These are phyloP conservation scores for Xylaria sp. DNA, from an alignment of 2,329 filamentous ascomycete species.

Conservation along the genomic window DNA sequence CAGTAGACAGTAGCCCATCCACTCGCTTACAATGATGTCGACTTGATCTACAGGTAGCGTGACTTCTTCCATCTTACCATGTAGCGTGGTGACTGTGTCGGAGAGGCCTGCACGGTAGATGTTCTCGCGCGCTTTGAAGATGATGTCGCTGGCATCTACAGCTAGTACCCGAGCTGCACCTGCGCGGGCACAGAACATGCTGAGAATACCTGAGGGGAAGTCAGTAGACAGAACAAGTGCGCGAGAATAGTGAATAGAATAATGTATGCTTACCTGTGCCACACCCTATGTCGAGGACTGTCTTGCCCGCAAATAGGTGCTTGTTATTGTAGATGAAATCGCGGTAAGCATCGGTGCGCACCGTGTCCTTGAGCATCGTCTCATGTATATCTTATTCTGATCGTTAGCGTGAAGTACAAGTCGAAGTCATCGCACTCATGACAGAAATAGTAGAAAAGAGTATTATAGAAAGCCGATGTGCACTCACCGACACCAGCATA, in stretches of 20 bases:
- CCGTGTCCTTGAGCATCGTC: constrained; percentile 90
- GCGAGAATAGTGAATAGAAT: constrained; percentile 8
- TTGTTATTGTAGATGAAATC: constrained; percentile 97
- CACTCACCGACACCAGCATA: constrained; percentile 69
- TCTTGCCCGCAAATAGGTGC: constrained; percentile 84
- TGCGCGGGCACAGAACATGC: constrained; percentile 93
- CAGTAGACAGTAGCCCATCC: constrained; percentile 95
- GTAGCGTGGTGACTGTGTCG: constrained; percentile 79
- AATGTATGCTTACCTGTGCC: constrained; percentile 66
- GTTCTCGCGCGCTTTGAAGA: constrained; percentile 86
- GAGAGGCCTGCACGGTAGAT: constrained; percentile 82
- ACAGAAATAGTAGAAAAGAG: neutral
- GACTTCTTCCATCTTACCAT: constrained; percentile 90
- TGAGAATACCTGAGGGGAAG: constrained; percentile 75
- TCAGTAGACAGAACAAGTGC: constrained; percentile 4
- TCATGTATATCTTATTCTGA: constrained; percentile 78
- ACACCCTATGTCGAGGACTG: constrained; percentile 91
- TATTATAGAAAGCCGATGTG: constrained; percentile 3
- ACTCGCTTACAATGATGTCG: constrained; percentile 95
- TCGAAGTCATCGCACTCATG: neutral
- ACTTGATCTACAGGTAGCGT: constrained; percentile 80
- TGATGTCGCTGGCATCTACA: constrained; percentile 92
- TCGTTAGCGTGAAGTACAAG: constrained; percentile 16
- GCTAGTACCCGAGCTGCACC: constrained; percentile 88
- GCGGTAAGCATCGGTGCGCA: constrained; percentile 90